Base-by-base conservation (phyloP, 805 yeast species). In the Kluyveromyces aestuarii region DNA sequence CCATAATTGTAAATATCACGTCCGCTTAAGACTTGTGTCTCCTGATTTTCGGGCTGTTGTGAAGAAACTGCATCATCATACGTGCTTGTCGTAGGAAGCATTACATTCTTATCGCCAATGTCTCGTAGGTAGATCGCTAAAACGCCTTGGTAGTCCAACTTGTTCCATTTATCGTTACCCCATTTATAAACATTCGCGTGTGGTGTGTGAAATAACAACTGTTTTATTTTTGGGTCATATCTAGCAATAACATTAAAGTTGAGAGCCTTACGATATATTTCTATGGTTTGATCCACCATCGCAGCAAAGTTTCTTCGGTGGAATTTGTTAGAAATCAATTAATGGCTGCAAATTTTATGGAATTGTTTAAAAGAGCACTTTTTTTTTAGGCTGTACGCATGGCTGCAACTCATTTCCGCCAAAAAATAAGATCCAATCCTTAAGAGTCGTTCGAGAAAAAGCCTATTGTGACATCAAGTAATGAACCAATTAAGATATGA, bases 161-260 rank as follows among this genome's bases (percentile, higher is more conserved):
- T 83, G 36, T 72, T 71, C 95, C 95, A 85, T 55, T 81, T 85
- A 53, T 77, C 80, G 30, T 67, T 66, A 8, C 66, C 71, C 68
- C 77, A 84, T 59, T 80, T 77, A 63, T 84, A 85, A 16, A 84
- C 72, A 33, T 84, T 86, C 48, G 85, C 80, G 61, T 84, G 87
- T 14, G 90, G 80, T 2, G 90, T 77, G 46, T 81, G 76, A 57
- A 79, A 82, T 40, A 84, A 66, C 30, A 85, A 70, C 59, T 82
- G 87, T 49, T 82, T 79, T 44, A 84, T 78, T 53, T 73, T 72
- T 0, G 90, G 85, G 55, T 85, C 95, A 59, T 85, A 85, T 51
- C 89, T 74, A 21, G 84, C 82, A 30, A 85, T 82, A 46, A 85
- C 90, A 60, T 84, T 85, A 67, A 77, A 84, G 44, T 85, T 83